Evolutionary conservation across 164 flowering plant genomes (phyloP).

Genomic region (Cinnamomum micranthum): DNA sequence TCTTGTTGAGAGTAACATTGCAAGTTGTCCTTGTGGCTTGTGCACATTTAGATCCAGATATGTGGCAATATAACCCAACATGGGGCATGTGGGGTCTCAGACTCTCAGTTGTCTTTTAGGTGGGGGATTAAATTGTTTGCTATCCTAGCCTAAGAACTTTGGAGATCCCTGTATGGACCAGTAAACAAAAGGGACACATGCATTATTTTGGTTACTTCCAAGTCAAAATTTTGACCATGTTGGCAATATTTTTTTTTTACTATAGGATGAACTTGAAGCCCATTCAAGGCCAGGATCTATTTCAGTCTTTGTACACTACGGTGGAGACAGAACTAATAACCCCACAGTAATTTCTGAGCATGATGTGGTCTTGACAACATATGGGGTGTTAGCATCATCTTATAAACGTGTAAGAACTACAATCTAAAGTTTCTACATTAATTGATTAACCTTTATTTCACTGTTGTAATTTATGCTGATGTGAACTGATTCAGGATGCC

Average conservation of each 20-base stretch:
- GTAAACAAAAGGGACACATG: too few species aligned
- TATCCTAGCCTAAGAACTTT: neutral
- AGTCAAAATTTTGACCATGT: neutral
- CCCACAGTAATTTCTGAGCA: slow-evolving; percentile 42
- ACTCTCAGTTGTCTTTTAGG: too few species aligned
- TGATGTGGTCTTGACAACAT: slow-evolving; percentile 85
- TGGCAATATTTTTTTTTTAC: neutral
- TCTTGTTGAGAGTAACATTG: too few species aligned
- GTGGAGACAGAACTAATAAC: slow-evolving; percentile 50
- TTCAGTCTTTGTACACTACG: slow-evolving; percentile 67
- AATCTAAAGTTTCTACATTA: neutral
- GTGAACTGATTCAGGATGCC: slow-evolving; percentile 31
- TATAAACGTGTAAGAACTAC: slow-evolving; percentile 44
- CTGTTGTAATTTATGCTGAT: slow-evolving; percentile 3
- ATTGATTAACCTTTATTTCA: neutral
- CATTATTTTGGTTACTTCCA: too few species aligned
- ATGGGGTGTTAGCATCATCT: slow-evolving; percentile 57
- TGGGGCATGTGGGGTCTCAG: too few species aligned
- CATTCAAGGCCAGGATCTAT: slow-evolving; percentile 57
- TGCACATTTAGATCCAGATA: too few species aligned
- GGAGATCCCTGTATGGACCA: too few species aligned
- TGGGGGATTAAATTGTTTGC: neutral
- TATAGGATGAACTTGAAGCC: slow-evolving; percentile 75
- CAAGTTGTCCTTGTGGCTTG: too few species aligned
- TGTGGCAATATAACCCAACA: too few species aligned